Base-by-base conservation (phyloP, 129 eudicot species). In the Silybum marianum region DNA sequence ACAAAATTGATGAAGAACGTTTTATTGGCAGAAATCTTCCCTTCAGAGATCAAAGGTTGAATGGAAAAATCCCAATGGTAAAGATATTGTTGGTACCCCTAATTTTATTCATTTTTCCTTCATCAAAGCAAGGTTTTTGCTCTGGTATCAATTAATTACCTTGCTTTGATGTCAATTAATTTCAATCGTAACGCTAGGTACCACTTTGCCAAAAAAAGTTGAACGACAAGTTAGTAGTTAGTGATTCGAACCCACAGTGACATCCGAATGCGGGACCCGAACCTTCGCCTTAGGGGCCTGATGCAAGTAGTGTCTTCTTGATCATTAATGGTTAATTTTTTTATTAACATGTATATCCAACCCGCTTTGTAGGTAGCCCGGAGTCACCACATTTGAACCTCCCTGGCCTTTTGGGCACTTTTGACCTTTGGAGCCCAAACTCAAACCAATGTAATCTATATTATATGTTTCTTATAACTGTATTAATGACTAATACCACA, bases 61-160 rank as follows among this genome's bases (percentile, higher is more conserved):
- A 95, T 54, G 99, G 99, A 95, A 95, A 91, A 90, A 91, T 65
- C 99, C 99, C 12, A 95, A 93, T 86, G 99, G 99, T 95, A 84
- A 62, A 75, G 18, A 40, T 25, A 34, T 69, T 11, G 16, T 81
- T 19, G 69, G 16, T 67, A 71, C 16, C 30, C 9, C 58, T 22
- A 32, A 23, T 19, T 21, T 63, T 63, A 63, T 2, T 63, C 7
- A 22, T 0, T 1, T 54, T n/a, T 54, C 23, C 65, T 54, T 54
- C 23, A 54, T 54, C 65, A 54, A 54, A 54, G 16, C 25, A 63
- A 63, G 26, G 28, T 63, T 63, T 22, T 63, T 63, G 69, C 69
- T 63, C 30, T 7, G 6, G 21, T 63, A 63, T 3, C 65, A 54
- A 18, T 54, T 19, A 54, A 54, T 18, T n/a, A 36, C 9, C 40